Conservation (phyloP, 2,329 filamentous ascomycete genomes). For the Ascochyta fabae region DNA sequence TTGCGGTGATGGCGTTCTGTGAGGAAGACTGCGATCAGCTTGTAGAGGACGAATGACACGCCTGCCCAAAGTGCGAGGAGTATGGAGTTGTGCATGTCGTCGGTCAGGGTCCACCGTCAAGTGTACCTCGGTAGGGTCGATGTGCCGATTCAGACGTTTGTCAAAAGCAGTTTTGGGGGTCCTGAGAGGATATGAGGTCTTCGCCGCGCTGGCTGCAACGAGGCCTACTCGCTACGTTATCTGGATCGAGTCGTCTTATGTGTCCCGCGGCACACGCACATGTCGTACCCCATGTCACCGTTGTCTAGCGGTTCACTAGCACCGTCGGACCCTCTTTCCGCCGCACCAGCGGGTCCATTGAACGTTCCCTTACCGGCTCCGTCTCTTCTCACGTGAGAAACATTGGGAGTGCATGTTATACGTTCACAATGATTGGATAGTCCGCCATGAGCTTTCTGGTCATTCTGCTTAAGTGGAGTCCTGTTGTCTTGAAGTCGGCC, state of each 20-base stretch:
- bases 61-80: constrained; percentile 39
- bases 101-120: not conserved
- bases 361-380: not conserved
- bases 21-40: constrained; percentile 33
- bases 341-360: not conserved
- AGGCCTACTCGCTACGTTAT: not conserved
- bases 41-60: constrained; percentile 42
- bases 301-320: constrained; percentile 8
- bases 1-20: constrained; percentile 41
- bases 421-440: not conserved
- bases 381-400: not conserved
- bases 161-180: not conserved
- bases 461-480: not conserved
- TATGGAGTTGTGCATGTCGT: constrained; percentile 36
- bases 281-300: constrained; percentile 6
- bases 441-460: not conserved
- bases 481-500: not conserved
- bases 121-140: not conserved
- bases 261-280: not conserved
- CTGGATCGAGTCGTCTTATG: not conserved
- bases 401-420: not conserved
- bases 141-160: not conserved
- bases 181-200: not conserved
- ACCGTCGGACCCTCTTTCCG: constrained; percentile 4
- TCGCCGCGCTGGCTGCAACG: not conserved